Conservation (phyloP, 768 basidiomycete genomes). For the Cyclocybe cylindracea region DNA sequence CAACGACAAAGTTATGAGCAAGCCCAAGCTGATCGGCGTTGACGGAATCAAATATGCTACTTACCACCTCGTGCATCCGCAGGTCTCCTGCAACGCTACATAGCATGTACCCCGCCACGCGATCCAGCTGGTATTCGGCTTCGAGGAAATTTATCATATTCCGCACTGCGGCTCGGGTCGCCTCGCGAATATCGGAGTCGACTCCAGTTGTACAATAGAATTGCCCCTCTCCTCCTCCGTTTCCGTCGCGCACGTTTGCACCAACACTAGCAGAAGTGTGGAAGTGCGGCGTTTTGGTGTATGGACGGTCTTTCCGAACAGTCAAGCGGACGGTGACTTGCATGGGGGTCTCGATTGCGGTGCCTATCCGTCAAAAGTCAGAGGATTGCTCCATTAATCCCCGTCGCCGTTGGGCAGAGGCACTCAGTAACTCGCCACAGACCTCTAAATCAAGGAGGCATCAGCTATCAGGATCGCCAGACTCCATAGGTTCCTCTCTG, state of each 20-base stretch:
- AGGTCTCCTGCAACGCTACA: constrained; percentile 63
- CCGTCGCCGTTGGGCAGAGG: no score
- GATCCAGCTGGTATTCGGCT: constrained; percentile 40
- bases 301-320: constrained; percentile 55
- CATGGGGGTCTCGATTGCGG: constrained; percentile 67
- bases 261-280: constrained; percentile 23
- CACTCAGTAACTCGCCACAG: constrained; percentile 42
- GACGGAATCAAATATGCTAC: constrained; percentile 10
- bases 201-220: constrained; percentile 64
- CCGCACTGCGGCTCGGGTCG: constrained; percentile 55
- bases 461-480: no score
- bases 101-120: constrained; percentile 60
- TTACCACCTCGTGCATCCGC: constrained; percentile 62
- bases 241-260: constrained; percentile 23
- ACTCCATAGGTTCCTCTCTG: neutral
- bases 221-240: constrained; percentile 16
- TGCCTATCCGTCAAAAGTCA: constrained; percentile 37
- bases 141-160: constrained; percentile 56
- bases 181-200: constrained; percentile 54
- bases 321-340: constrained; percentile 55
- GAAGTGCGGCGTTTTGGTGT: constrained; percentile 62
- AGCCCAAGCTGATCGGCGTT: neutral
- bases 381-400: neutral
- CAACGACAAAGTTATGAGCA: neutral
- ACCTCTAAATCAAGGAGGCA: constrained; percentile 42